Evolutionary conservation across 83 land plant species (phyloP).

Genomic region (Diphasiastrum complanatum): DNA sequence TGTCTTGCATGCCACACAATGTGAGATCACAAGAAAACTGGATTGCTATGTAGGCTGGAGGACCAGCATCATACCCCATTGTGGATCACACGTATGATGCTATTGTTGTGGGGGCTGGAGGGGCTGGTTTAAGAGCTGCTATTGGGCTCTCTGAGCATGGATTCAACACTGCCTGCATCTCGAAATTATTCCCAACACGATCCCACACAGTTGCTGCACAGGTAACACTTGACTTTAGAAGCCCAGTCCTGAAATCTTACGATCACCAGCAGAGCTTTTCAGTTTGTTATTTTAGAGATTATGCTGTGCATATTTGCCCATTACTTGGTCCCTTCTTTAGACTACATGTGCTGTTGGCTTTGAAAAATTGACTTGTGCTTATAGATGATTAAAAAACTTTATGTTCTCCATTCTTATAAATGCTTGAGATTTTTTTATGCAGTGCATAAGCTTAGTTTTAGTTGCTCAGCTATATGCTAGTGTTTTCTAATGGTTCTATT

Average conservation of each 20-base stretch:
- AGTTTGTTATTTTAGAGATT: not conserved
- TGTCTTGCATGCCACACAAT: too few relatives aligned
- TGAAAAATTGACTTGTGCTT: too few relatives aligned
- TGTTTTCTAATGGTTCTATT: not conserved
- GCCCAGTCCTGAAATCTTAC: not conserved
- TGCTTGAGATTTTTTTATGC: too few relatives aligned
- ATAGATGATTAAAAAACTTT: too few relatives aligned
- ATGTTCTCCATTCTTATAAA: not conserved
- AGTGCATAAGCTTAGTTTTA: too few relatives aligned
- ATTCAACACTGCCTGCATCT: constrained; percentile 94
- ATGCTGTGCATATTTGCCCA: too few relatives aligned
- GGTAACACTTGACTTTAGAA: constrained; percentile 32
- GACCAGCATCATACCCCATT: constrained; percentile 54
- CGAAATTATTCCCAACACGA: constrained; percentile 94
- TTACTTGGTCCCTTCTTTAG: too few relatives aligned
- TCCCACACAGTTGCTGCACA: constrained; percentile 99
- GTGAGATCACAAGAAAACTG: too few relatives aligned
- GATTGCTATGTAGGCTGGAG: too few relatives aligned
- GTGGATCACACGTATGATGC: constrained; percentile 98
- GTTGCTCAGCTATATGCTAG: not conserved
- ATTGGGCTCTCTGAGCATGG: constrained; percentile 94
- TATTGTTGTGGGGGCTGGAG: constrained; percentile 97
- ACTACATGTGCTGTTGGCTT: constrained; percentile 4
- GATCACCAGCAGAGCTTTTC: not conserved
- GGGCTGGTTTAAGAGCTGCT: constrained; percentile 92